These are phyloP conservation scores for Mycena polygramma DNA, from an alignment of 768 basidiomycete species.

Conservation along the genomic window DNA sequence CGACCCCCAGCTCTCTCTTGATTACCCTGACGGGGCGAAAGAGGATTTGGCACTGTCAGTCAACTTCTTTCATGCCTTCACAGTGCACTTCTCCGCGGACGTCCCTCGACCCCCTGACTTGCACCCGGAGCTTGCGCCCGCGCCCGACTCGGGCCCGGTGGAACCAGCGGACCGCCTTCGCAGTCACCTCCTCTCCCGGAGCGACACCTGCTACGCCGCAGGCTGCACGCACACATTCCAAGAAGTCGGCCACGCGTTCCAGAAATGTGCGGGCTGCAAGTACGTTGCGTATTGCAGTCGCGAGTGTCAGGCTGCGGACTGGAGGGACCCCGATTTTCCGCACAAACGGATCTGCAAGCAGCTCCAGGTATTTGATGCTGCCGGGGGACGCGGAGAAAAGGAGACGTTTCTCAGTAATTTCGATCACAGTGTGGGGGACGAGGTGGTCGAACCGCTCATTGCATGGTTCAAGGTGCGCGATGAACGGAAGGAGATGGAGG, in stretches of 20 bases:
- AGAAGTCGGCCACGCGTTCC: slow-evolving; percentile 7
- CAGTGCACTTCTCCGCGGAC: slow-evolving; percentile 3
- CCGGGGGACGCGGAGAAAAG: no score
- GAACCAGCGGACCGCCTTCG: neutral
- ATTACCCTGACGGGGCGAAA: neutral
- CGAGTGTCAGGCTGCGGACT: neutral
- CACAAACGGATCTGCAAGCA: slow-evolving; percentile 11
- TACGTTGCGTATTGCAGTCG: neutral
- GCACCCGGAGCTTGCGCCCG: neutral
- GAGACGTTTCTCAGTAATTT: no score
- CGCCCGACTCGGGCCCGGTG: neutral
- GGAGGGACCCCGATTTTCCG: slow-evolving; percentile 39
- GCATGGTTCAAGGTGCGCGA: no score
- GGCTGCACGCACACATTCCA: neutral
- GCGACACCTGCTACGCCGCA: neutral
- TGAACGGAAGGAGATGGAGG: no score
- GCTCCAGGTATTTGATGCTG: no score
- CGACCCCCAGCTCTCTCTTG: neutral
- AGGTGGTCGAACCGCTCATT: no score
- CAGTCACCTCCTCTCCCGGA: neutral
- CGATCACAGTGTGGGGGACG: no score
- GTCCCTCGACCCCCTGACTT: neutral
- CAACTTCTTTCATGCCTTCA: slow-evolving; percentile 2
- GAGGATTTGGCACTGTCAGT: neutral
- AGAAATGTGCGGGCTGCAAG: neutral